A percentile compares a stretch with the other conserved stretches of the same genome.
phyloP scores from a whole-genome alignment of 1,284 basidiomycete species.

The Fistulinella cinereoalba region DNA sequence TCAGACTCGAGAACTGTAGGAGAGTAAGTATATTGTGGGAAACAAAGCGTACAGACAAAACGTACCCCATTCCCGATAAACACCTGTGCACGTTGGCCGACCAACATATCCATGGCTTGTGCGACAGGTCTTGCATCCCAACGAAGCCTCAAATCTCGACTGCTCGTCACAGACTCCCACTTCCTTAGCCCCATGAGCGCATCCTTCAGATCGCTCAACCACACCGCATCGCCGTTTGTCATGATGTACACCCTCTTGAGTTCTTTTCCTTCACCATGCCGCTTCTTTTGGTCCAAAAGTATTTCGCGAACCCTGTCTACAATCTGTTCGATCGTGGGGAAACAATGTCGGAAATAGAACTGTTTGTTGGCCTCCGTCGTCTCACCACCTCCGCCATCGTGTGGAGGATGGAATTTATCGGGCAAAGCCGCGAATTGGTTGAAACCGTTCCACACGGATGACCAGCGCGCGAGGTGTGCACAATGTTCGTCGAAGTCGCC shows the following conservation, averaged over 20 bases:
- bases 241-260: conserved; percentile 41
- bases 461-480: conserved; percentile 30
- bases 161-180: conserved; percentile 44
- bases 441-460: conserved; percentile 39
- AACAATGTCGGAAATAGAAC: conserved; percentile 45
- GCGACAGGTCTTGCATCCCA: conserved; percentile 47
- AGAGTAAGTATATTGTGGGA: neutral
- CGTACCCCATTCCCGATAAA: conserved; percentile 58
- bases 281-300: conserved; percentile 21
- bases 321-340: conserved; percentile 46
- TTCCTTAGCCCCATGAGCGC: conserved; percentile 29
- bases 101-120: conserved; percentile 52
- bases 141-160: conserved; percentile 42
- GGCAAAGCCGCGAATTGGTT: conserved; percentile 42
- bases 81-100: conserved; percentile 46
- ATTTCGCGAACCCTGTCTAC: conserved; percentile 42
- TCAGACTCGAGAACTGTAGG: conserved; percentile 55
- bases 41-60: neutral
- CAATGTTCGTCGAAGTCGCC: conserved; percentile 38
- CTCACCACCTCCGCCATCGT: conserved; percentile 20
- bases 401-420: conserved; percentile 36
- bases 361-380: conserved; percentile 28
- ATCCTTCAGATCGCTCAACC: conserved; percentile 33
- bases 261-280: conserved; percentile 15
- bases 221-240: conserved; percentile 41